Conservation (phyloP, 805 yeast species). For the Metschnikowia lochheadii region DNA sequence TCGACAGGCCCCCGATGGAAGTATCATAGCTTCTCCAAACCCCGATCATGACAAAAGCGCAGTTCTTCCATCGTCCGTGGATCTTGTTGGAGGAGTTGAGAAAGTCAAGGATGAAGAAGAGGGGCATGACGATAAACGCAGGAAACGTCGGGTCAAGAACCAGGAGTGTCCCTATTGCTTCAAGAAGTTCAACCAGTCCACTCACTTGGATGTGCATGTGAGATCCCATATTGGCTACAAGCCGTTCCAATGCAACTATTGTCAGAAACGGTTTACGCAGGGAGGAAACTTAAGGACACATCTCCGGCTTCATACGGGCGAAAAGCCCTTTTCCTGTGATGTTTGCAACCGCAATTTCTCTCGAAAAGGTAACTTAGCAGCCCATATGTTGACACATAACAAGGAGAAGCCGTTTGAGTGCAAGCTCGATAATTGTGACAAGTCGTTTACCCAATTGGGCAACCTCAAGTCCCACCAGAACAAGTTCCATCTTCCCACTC, state of each 20-base stretch:
- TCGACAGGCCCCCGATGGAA: constrained; percentile 65
- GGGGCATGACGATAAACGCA: constrained; percentile 18
- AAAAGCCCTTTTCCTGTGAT: constrained; percentile 81
- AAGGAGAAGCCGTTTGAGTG: constrained; percentile 76
- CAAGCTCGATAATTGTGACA: constrained; percentile 74
- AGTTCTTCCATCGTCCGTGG: constrained; percentile 52
- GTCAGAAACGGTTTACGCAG: constrained; percentile 81
- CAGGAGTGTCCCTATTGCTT: constrained; percentile 75
- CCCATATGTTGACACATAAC: constrained; percentile 80
- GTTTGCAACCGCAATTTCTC: constrained; percentile 75
- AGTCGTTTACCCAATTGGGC: constrained; percentile 86
- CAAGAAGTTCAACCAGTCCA: constrained; percentile 81
- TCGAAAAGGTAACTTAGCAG: constrained; percentile 87
- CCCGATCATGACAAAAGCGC: constrained; percentile 23
- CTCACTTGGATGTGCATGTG: constrained; percentile 86
- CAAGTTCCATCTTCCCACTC: constrained; percentile 72
- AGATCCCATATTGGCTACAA: constrained; percentile 83
- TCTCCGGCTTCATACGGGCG: constrained; percentile 83
- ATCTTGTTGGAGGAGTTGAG: constrained; percentile 76
- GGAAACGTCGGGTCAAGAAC: constrained; percentile 39
- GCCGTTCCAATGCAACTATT: constrained; percentile 75
- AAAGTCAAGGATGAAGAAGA: constrained; percentile 37
- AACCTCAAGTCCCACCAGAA: constrained; percentile 93
- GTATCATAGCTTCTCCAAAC: constrained; percentile 46
- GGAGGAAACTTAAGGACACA: constrained; percentile 89